Percentiles rank a stretch among this genome's conserved stretches.
phyloP scores from a whole-genome alignment of 2,329 filamentous ascomycete species.

The Cordyceps cateniannulata region DNA sequence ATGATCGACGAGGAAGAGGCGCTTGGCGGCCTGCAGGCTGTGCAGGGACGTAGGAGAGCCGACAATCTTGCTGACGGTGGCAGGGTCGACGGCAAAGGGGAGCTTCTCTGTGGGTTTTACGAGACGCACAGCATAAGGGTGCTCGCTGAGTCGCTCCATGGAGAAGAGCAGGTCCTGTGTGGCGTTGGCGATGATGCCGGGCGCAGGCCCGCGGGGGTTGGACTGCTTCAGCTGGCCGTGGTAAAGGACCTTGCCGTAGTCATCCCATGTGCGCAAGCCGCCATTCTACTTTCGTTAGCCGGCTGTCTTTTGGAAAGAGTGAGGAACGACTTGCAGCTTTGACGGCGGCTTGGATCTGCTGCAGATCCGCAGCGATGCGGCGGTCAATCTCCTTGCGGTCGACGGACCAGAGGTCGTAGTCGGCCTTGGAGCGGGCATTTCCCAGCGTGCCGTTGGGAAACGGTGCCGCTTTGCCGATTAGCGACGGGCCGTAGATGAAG shows the following conservation, averaged over 20 bases:
- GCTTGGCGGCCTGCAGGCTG: constrained; percentile 27
- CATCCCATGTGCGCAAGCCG: constrained; percentile 26
- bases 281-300: constrained; percentile 14
- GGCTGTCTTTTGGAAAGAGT: too few relatives aligned
- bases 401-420: constrained; percentile 14
- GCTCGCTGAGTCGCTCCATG: constrained; percentile 39
- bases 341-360: constrained; percentile 10
- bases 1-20: constrained; percentile 37
- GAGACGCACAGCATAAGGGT: constrained; percentile 33
- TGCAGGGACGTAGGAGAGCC: constrained; percentile 22
- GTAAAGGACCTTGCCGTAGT: constrained; percentile 34
- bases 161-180: constrained; percentile 42
- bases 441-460: constrained; percentile 18
- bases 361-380: constrained; percentile 9
- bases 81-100: constrained; percentile 30
- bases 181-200: constrained; percentile 35
- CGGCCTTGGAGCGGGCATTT: constrained; percentile 13
- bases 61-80: constrained; percentile 23
- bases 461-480: constrained; percentile 17
- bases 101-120: constrained; percentile 24
- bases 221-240: constrained; percentile 32
- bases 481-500: constrained; percentile 17
- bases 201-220: constrained; percentile 24
- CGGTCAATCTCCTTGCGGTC: constrained; percentile 15
- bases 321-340: background rate